Percentiles rank a stretch among this genome's conserved stretches.
phyloP scores from a whole-genome alignment of 2,329 filamentous ascomycete genomes.

The Dendrostoma leiphaemia region DNA sequence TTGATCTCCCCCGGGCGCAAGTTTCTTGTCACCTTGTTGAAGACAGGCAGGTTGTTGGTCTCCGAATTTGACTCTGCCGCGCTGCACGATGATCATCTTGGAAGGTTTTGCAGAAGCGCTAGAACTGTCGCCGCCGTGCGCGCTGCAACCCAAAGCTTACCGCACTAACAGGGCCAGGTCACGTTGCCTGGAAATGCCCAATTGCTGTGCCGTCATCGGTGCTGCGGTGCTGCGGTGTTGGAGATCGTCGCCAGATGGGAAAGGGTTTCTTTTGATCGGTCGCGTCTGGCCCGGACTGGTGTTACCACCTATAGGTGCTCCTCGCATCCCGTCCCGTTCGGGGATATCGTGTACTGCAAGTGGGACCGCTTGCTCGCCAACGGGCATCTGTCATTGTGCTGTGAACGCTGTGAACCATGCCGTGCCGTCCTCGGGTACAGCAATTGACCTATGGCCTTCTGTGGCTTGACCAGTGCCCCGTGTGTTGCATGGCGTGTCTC shows the following conservation, averaged over 20 bases:
- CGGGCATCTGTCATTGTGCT: too few relatives aligned
- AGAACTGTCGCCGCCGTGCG: background rate
- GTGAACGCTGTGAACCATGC: too few relatives aligned
- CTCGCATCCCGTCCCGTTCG: background rate
- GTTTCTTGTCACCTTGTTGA: too few relatives aligned
- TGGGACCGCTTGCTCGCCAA: too few relatives aligned
- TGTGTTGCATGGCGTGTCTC: background rate
- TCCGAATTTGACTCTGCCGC: background rate
- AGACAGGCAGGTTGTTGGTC: background rate
- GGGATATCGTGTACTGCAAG: background rate
- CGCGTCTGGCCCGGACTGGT: too few relatives aligned
- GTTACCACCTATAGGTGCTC: too few relatives aligned
- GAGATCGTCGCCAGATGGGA: constrained; percentile 1
- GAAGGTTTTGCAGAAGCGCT: constrained; percentile 13
- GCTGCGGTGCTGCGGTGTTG: background rate
- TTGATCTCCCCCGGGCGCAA: background rate
- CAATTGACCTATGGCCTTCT: too few relatives aligned
- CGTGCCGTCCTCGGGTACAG: too few relatives aligned
- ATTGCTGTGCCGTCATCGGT: background rate
- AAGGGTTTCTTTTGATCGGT: background rate
- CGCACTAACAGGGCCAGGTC: background rate
- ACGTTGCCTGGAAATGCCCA: background rate
- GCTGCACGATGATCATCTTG: constrained; percentile 14
- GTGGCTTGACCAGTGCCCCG: too few relatives aligned
- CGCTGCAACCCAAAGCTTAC: background rate